Percentiles rank a stretch among this genome's conserved stretches.
phyloP scores from a whole-genome alignment of 2,329 filamentous ascomycete genomes.

The Botryotinia narcissicola region DNA sequence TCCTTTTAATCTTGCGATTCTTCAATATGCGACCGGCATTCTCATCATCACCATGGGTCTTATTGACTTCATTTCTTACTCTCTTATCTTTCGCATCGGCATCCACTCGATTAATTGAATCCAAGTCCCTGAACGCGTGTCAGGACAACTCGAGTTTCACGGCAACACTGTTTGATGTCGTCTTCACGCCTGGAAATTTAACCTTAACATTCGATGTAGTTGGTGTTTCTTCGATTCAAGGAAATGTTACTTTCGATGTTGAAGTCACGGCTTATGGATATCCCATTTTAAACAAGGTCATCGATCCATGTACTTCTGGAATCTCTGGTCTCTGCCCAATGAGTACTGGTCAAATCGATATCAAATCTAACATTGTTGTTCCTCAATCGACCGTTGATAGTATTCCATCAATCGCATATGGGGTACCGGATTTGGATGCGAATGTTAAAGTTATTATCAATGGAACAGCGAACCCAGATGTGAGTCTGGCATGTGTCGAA shows the following conservation, averaged over 20 bases:
- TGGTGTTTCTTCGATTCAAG: conserved; percentile 79
- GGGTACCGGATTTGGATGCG: conserved; percentile 86
- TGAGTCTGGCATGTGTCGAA: conserved; percentile 80
- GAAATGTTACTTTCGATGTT: conserved; percentile 76
- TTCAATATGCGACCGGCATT: conserved; percentile 34
- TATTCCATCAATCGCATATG: conserved; percentile 83
- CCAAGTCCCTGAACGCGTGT: conserved; percentile 81
- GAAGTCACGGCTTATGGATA: conserved; percentile 81
- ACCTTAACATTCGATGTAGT: conserved; percentile 72
- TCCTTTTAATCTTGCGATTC: conserved; percentile 24
- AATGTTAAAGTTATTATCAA: conserved; percentile 81
- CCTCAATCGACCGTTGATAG: conserved; percentile 54
- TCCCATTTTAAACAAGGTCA: conserved; percentile 60
- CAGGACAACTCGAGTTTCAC: conserved; percentile 82
- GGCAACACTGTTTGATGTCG: conserved; percentile 83
- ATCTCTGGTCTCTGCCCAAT: conserved; percentile 84
- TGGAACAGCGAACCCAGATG: conserved; percentile 53
- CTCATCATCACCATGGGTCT: conserved; percentile 33
- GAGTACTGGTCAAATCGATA: conserved; percentile 76
- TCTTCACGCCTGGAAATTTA: conserved; percentile 72
- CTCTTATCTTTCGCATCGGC: conserved; percentile 33
- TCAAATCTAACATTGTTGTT: conserved; percentile 68
- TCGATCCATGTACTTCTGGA: conserved; percentile 71
- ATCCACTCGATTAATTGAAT: conserved; percentile 53
- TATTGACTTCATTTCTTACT: conserved; percentile 34